Conservation (phyloP, 495 filamentous ascomycete species). For the Hypoxylon lenormandii region DNA sequence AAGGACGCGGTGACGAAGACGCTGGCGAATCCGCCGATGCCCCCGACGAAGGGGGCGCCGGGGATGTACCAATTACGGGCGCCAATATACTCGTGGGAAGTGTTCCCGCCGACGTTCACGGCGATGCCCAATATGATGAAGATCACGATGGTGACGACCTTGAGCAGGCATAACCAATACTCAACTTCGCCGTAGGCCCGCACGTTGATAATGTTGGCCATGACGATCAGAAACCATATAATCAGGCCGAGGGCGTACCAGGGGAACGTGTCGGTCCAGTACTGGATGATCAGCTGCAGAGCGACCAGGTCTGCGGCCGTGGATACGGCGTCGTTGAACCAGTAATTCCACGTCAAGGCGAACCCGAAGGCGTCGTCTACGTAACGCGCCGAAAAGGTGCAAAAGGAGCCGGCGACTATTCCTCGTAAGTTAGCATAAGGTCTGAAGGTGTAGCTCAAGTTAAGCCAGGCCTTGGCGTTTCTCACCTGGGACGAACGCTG, state of each 20-base stretch:
- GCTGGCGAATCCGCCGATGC: conserved; percentile 45
- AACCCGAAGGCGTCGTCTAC: conserved; percentile 74
- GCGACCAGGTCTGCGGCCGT: conserved; percentile 75
- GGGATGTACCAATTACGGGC: conserved; percentile 70
- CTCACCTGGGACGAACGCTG: conserved; percentile 68
- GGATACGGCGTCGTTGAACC: conserved; percentile 62
- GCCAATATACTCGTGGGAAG: conserved; percentile 67
- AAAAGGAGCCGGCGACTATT: conserved; percentile 72
- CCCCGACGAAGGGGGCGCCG: conserved; percentile 47
- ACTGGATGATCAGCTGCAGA: conserved; percentile 73
- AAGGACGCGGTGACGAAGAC: conserved; percentile 50
- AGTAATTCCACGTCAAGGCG: conserved; percentile 71
- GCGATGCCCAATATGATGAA: conserved; percentile 68
- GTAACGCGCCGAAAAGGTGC: conserved; percentile 72
- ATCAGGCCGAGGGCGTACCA: conserved; percentile 73
- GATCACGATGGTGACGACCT: conserved; percentile 73
- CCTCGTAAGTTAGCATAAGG: conserved; percentile 2
- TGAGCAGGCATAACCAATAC: conserved; percentile 73
- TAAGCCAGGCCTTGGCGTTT: neutral
- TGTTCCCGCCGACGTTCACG: conserved; percentile 69
- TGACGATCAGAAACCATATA: conserved; percentile 70
- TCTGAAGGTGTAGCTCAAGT: neutral
- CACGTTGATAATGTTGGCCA: conserved; percentile 71
- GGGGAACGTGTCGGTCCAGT: conserved; percentile 68
- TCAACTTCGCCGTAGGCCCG: conserved; percentile 74